These are phyloP conservation scores for Stachybotrys chartarum DNA, from an alignment of 2,329 filamentous ascomycete genomes.

Conservation along the genomic window DNA sequence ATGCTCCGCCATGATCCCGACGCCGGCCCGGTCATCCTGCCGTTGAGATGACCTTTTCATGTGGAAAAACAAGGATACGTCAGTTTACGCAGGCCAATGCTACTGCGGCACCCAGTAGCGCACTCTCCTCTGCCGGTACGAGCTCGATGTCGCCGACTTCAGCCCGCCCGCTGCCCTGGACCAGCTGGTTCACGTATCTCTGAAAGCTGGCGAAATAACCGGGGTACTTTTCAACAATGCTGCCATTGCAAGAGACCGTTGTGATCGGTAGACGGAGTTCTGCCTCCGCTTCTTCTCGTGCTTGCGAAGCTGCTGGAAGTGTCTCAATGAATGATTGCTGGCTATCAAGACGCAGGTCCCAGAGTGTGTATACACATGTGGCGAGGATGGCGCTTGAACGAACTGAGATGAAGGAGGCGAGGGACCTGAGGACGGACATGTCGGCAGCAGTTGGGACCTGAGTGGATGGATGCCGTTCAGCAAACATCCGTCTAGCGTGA, in stretches of 20 bases:
- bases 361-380: conserved; percentile 51
- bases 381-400: conserved; percentile 55
- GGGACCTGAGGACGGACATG: conserved; percentile 41
- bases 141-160: conserved; percentile 46
- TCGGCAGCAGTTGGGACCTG: conserved; percentile 35
- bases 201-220: conserved; percentile 58
- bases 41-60: neutral
- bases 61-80: neutral
- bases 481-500: conserved; percentile 40
- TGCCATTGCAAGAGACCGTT: conserved; percentile 71
- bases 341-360: conserved; percentile 45
- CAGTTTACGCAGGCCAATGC: conserved; percentile 44
- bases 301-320: conserved; percentile 20
- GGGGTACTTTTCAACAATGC: conserved; percentile 73
- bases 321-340: conserved; percentile 27
- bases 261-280: conserved; percentile 42
- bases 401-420: conserved; percentile 47
- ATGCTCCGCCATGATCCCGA: neutral
- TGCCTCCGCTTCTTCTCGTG: conserved; percentile 39
- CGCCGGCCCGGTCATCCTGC: neutral
- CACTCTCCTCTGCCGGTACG: conserved; percentile 66
- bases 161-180: conserved; percentile 25
- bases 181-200: conserved; percentile 53
- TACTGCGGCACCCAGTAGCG: conserved; percentile 68
- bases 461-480: conserved; percentile 39